Base-by-base conservation (phyloP, 2,329 filamentous ascomycete species). In the Colletotrichum scovillei region DNA sequence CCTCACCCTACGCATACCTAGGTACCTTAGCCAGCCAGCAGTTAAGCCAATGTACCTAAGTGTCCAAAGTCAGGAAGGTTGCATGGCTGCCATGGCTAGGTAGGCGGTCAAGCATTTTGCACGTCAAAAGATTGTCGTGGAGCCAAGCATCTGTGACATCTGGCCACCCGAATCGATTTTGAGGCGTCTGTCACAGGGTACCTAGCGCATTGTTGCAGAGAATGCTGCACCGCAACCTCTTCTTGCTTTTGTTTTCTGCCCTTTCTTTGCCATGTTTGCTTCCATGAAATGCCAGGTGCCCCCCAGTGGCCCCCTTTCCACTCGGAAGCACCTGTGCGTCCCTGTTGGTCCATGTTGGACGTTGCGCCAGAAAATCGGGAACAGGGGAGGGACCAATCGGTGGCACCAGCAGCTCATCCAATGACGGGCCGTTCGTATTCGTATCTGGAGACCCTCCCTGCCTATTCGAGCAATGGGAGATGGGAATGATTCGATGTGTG, bases 381-480 rank as follows among this genome's bases (percentile, higher is more conserved):
- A 65, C 32, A 53, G 49, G 55, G 60, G 46, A 70, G 49, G 57
- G 57, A 46, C 69, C 72, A 73, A 60, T 59, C 8, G 42, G 63
- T 70, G 62, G 70, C 70, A 56, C 65, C 30, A 35, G 26, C 24
- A 16, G 22, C 42, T 55, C 22, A 24, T 22, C 74, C 72, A 75
- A 75, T 75, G 56, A 69, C 57, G 26, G 32, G 28, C 35, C 32
- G 24, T 69, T 74, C 74, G 74, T 75, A 75, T 75, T 75, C 74
- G 74, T 72, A 69, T 75, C 30, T 6, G 9, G 8, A 26, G 52
- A 68, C 72, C 56, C 58, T 63, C 63, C 26, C 28, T 73, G 63
- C 69, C 72, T 55, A 74, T 63, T 64, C 59, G 22, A 68, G 72
- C 22, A 59, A 42, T 74, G 53, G 35, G n/a, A 14, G 52, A 63